Evolutionary conservation across 1,284 basidiomycete species (phyloP).

Genomic region (Melampsora medusae): DNA sequence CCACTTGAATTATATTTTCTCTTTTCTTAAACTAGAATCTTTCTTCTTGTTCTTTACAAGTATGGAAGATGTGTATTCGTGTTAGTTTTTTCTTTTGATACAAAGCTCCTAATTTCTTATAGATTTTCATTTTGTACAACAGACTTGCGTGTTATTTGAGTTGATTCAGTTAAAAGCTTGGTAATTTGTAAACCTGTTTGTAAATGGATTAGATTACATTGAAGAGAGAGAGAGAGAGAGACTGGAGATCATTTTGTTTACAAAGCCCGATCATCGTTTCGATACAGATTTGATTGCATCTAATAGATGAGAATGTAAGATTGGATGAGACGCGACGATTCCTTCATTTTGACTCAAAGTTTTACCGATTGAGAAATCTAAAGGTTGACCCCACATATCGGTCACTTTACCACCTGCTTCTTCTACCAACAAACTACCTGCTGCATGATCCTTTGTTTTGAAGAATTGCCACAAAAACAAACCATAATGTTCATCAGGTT

Average conservation of each 20-base stretch:
- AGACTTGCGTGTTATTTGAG: no score
- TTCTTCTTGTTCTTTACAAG: background rate
- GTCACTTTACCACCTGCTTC: conserved; percentile 85
- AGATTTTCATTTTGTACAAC: background rate
- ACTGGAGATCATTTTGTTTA: background rate
- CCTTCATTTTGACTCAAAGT: conserved; percentile 82
- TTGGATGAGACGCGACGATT: conserved; percentile 72
- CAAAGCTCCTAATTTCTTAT: background rate
- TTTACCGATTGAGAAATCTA: conserved; percentile 83
- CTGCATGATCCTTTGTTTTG: conserved; percentile 79
- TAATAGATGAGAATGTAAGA: conserved; percentile 68
- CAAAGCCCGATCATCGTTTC: conserved; percentile 47
- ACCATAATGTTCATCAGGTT: conserved; percentile 23
- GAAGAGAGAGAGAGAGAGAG: background rate
- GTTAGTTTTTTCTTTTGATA: no score
- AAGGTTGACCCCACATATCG: conserved; percentile 72
- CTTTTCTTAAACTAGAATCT: background rate
- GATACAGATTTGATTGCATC: conserved; percentile 71
- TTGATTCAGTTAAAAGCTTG: no score
- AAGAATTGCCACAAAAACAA: conserved; percentile 3
- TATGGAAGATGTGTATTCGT: no score
- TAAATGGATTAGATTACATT: background rate
- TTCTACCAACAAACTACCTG: conserved; percentile 77
- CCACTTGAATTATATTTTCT: background rate
- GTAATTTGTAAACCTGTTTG: no score